Base-by-base conservation (phyloP, 345 rosid species). In the Citrus sp. region DNA sequence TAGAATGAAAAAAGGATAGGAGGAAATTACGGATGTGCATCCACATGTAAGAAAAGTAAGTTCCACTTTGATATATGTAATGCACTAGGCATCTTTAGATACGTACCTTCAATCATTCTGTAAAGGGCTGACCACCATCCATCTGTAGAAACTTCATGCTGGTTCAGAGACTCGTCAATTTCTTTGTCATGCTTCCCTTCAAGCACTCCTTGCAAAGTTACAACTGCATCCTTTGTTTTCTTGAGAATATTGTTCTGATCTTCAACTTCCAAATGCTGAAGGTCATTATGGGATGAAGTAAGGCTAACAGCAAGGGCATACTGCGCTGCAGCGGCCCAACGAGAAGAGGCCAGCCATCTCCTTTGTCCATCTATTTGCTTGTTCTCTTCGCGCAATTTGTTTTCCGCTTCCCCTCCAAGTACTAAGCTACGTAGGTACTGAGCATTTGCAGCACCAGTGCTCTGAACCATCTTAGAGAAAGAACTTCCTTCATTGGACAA, bases 371-470 rank as follows among this genome's bases (percentile, higher is more conserved):
- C 98, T 79, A 85, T 73, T 74, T 79, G 86, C 81, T 83, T 86
- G 74, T 73, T 83, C 77, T 84, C 85, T 69, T 82, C 85, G 79
- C 81, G 81, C 51, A 78, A 56, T 80, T 81, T 89, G 81, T 68
- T 85, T 76, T 88, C 89, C 64, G 79, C 86, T 40, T 85, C 85
- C 76, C 78, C 87, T 40, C 86, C 91, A 4, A 90, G 89, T 28
- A 85, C 98, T 78, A 95, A 83, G 86, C 89, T 79, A 40, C 96
- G 94, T 24, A 96, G 86, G 86, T 94, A 96, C 81, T 94, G 94
- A 61, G 98, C 98, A 75, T 96, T 96, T 72, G 99, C 95, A 71
- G 95, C 79, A 59, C 99, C 99, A 10, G 98, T 96, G 81, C 99
- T 96, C 78, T 89, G 97, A 70, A 94, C 99, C 99, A 96, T 96